Evolutionary conservation across 164 flowering plant species (phyloP).

Genomic region (Vitis riparia): DNA sequence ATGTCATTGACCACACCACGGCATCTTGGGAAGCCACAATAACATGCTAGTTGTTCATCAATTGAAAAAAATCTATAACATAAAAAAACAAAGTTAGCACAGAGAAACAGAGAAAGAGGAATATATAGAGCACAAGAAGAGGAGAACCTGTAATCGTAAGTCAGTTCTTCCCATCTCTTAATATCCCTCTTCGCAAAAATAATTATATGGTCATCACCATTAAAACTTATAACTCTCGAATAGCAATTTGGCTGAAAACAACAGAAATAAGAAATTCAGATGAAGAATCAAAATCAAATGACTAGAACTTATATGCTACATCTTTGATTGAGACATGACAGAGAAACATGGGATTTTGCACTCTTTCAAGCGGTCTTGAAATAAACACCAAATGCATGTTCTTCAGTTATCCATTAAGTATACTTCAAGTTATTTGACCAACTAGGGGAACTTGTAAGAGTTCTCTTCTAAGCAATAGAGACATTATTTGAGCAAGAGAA

Average conservation of each 20-base stretch:
- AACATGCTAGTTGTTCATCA: constrained; percentile 80
- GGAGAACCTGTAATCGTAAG: constrained; percentile 94
- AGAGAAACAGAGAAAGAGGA: constrained; percentile 6
- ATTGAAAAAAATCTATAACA: constrained; percentile 71
- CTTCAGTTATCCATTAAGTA: no score
- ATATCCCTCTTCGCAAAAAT: constrained; percentile 99
- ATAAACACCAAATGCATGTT: neutral
- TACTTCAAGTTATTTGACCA: neutral
- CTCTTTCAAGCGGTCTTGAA: neutral
- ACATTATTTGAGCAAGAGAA: neutral
- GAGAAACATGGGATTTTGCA: neutral
- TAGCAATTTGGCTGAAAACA: constrained; percentile 94
- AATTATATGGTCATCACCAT: constrained; percentile 87
- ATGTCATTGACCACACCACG: constrained; percentile 89
- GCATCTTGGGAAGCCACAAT: constrained; percentile 91
- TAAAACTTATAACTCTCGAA: constrained; percentile 82
- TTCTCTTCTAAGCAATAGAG: neutral
- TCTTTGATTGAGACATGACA: neutral
- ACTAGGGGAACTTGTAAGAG: neutral
- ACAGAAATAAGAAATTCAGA: neutral
- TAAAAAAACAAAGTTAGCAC: constrained; percentile 8
- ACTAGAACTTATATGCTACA: no score
- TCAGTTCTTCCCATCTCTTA: constrained; percentile 86
- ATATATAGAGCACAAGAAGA: neutral
- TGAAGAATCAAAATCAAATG: constrained; percentile 2